phyloP scores from a whole-genome alignment of 2,329 filamentous ascomycete species.

The Stemphylium beticola region DNA sequence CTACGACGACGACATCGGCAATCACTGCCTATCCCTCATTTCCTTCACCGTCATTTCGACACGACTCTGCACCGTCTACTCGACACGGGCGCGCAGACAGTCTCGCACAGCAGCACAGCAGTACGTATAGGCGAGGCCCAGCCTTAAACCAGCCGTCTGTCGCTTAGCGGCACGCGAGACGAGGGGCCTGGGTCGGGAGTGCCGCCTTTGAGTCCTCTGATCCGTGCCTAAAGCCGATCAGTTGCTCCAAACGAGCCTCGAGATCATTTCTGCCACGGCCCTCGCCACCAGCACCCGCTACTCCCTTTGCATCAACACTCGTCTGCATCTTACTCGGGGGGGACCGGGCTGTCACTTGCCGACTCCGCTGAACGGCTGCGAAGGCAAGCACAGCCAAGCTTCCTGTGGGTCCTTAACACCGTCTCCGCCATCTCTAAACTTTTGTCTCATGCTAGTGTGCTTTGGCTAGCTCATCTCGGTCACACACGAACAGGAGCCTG shows the following conservation, averaged over 20 bases:
- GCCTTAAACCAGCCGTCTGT: slow-evolving; percentile 10
- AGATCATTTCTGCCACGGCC: neutral
- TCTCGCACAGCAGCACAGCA: slow-evolving; percentile 11
- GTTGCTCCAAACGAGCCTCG: neutral
- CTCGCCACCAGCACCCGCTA: neutral
- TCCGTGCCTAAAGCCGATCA: neutral
- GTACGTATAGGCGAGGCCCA: slow-evolving; percentile 21
- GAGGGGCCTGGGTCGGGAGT: neutral
- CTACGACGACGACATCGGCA: neutral
- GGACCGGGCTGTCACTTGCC: slow-evolving; percentile 13
- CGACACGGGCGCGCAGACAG: neutral
- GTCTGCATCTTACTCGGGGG: slow-evolving; percentile 6
- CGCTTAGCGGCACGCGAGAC: slow-evolving; percentile 7
- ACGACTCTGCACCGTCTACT: neutral
- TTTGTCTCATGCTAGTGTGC: slow-evolving; percentile 12
- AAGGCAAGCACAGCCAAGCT: slow-evolving; percentile 38
- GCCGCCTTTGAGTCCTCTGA: neutral
- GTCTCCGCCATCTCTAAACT: slow-evolving; percentile 10
- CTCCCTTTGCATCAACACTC: slow-evolving; percentile 4
- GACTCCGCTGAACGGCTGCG: slow-evolving; percentile 16
- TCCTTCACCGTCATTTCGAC: neutral
- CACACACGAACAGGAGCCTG: slow-evolving; percentile 13
- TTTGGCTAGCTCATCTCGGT: slow-evolving; percentile 7
- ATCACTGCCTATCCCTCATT: neutral
- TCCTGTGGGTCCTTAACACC: slow-evolving; percentile 9